Evolutionary conservation across 2,329 filamentous ascomycete species (phyloP), one percentile per base, ranked within the genome.

Genomic region (Monilinia aucupariae): DNA sequence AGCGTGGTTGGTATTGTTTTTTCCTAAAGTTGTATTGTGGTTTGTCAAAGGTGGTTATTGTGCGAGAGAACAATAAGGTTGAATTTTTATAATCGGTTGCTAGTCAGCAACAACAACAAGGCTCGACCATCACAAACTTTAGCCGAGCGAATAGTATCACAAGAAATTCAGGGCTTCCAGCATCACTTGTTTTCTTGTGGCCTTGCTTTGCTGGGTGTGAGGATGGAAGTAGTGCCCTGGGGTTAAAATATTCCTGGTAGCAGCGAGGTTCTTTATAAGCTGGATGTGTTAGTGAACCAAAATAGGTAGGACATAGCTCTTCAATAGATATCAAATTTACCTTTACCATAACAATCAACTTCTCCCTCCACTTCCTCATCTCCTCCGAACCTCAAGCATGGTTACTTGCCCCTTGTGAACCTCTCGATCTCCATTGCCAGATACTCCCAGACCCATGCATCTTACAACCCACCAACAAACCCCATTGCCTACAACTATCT

Each of bases 21-120:
- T 56, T 56, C 1, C 27, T 22, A 17, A 32, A 56, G 13, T 32
- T 20, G 27, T 37, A 47, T 56, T 47, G 25, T 56, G 13, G 17
- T 56, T 22, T 47, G n/a, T 56, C 30, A 20, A 47, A 56, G 47
- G 54, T 56, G 54, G 54, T 56, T 47, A 56, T 56, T 56, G 54
- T 56, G 54, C 8, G 54, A 34, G n/a, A 56, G 54, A 47, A 56
- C 41, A 56, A 47, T 56, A 34, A 56, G 13, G 4, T 56, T 15
- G 7, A 34, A 34, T 10, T 47, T 34, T 34, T 47, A 25, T 56
- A 47, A 30, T 8, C 41, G 43, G 41, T 56, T 56, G 41, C 54
- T 56, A 22, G 20, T 15, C n/a, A 47, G 54, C 54, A 56, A 56
- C 54, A 25, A 56, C 54, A 56, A 56, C 54, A 25, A 56, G 54